Conservation (phyloP, 768 basidiomycete genomes). For the Tylopilus cervinicoccineus region DNA sequence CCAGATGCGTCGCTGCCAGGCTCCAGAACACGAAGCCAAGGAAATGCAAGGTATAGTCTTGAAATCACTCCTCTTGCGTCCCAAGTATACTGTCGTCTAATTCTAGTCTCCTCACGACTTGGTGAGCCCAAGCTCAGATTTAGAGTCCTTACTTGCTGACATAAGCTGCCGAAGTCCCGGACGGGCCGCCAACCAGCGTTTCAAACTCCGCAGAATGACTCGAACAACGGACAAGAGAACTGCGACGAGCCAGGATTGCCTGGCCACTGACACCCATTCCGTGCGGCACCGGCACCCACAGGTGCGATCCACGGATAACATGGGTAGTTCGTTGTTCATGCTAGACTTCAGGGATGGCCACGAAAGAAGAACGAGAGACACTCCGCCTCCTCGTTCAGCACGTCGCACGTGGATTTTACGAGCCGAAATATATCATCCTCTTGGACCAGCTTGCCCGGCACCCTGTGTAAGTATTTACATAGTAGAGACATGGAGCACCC, state of each 20-base stretch:
- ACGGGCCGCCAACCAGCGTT: background rate
- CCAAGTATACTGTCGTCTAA: too few species aligned
- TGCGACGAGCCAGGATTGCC: background rate
- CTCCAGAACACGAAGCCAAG: too few species aligned
- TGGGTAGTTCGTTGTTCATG: background rate
- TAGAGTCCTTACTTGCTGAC: too few species aligned
- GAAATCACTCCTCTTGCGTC: too few species aligned
- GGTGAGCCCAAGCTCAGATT: too few species aligned
- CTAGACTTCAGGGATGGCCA: slow-evolving; percentile 42
- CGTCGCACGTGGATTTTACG: slow-evolving; percentile 93
- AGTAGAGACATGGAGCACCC: slow-evolving; percentile 21
- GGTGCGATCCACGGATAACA: background rate
- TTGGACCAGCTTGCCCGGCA: slow-evolving; percentile 92
- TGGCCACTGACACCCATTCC: background rate
- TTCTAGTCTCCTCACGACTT: too few species aligned
- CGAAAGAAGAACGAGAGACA: slow-evolving; percentile 76
- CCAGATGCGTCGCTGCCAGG: too few species aligned
- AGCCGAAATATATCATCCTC: slow-evolving; percentile 85
- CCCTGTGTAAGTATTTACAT: slow-evolving; percentile 78
- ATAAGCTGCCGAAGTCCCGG: background rate
- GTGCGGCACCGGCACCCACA: background rate
- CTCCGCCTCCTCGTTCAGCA: slow-evolving; percentile 88
- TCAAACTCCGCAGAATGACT: background rate
- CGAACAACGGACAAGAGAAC: background rate
- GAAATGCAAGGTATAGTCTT: too few species aligned